Evolutionary conservation across 495 filamentous ascomycete species (phyloP).

Genomic region (Margaritispora aquatica): DNA sequence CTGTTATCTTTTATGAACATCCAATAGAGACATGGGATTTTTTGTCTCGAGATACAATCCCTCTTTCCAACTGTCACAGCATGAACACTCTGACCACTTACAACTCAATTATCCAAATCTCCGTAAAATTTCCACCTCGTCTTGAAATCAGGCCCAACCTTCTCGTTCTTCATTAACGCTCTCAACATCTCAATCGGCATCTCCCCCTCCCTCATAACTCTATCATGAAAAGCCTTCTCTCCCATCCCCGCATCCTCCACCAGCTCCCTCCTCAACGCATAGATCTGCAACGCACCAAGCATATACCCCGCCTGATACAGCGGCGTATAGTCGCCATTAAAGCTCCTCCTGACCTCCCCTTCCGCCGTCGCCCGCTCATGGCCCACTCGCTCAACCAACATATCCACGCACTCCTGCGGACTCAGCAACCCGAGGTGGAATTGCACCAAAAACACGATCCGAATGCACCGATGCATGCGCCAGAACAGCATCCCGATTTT

Average conservation of each 20-base stretch:
- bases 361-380: slow-evolving; percentile 50
- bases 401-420: slow-evolving; percentile 42
- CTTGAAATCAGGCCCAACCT: slow-evolving; percentile 10
- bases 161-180: slow-evolving; percentile 33
- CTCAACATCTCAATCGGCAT: slow-evolving; percentile 49
- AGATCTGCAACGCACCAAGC: slow-evolving; percentile 44
- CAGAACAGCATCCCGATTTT: slow-evolving; percentile 44
- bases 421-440: slow-evolving; percentile 43
- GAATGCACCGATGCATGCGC: slow-evolving; percentile 47
- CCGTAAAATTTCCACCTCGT: slow-evolving; percentile 12
- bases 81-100: too few relatives aligned
- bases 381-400: slow-evolving; percentile 38
- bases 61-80: too few relatives aligned
- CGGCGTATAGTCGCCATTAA: slow-evolving; percentile 40
- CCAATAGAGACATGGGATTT: too few relatives aligned
- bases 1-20: too few relatives aligned
- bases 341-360: slow-evolving; percentile 43
- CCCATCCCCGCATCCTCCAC: slow-evolving; percentile 23
- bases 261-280: slow-evolving; percentile 34
- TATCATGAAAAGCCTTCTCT: slow-evolving; percentile 46
- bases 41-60: too few relatives aligned
- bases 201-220: slow-evolving; percentile 33
- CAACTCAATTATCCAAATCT: not conserved
- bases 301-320: slow-evolving; percentile 49
- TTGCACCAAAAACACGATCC: slow-evolving; percentile 44